Evolutionary conservation across 2,329 filamentous ascomycete genomes (phyloP).

Genomic region (Penicillium sumatraense): DNA sequence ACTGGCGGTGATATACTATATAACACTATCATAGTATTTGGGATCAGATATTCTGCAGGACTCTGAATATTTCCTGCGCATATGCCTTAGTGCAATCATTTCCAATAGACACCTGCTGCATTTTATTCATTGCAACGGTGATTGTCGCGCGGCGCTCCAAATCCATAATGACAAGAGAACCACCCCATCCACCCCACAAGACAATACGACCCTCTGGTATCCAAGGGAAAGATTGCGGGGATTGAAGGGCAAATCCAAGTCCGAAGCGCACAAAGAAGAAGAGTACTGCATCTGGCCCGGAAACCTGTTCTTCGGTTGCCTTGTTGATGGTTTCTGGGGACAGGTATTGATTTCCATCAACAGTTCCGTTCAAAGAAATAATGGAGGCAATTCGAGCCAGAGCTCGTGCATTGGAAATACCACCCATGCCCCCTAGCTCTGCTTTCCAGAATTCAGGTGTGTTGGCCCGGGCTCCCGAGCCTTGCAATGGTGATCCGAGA

Average conservation of each 20-base stretch:
- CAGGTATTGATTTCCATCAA: constrained; percentile 44
- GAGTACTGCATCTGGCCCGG: constrained; percentile 48
- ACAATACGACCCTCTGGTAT: constrained; percentile 39
- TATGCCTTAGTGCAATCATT: constrained; percentile 35
- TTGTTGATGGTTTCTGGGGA: constrained; percentile 48
- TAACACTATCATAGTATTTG: too few species aligned
- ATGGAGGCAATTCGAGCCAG: constrained; percentile 49
- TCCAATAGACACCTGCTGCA: constrained; percentile 39
- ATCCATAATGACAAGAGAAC: constrained; percentile 52
- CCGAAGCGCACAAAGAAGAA: constrained; percentile 44
- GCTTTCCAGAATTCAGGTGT: constrained; percentile 42
- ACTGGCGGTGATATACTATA: too few species aligned
- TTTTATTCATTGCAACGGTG: constrained; percentile 53
- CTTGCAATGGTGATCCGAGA: constrained; percentile 28
- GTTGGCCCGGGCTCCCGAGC: constrained; percentile 21
- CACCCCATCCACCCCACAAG: constrained; percentile 55
- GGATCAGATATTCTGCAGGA: constrained; percentile 2
- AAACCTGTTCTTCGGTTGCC: constrained; percentile 52
- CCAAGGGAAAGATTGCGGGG: constrained; percentile 30
- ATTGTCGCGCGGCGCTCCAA: constrained; percentile 48
- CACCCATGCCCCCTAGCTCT: constrained; percentile 51
- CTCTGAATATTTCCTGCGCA: constrained; percentile 37
- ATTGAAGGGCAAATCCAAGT: constrained; percentile 46
- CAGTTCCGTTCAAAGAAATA: constrained; percentile 38
- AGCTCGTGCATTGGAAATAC: constrained; percentile 51